Evolutionary conservation across 495 filamentous ascomycete genomes (phyloP).

Genomic region (Schizothecium vesticola): DNA sequence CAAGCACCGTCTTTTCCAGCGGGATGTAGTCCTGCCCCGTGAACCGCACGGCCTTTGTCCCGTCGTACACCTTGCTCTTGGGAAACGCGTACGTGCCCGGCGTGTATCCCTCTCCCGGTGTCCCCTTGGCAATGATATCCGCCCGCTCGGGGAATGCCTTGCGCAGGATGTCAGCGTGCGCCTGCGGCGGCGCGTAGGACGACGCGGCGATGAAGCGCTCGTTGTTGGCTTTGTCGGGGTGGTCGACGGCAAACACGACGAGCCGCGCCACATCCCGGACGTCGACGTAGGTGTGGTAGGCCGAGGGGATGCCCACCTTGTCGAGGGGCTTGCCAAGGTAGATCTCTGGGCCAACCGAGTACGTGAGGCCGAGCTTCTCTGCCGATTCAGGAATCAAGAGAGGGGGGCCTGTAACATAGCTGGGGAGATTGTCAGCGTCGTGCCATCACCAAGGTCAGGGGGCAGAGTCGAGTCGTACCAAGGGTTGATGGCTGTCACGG

Average conservation of each 20-base stretch:
- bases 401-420: conserved; percentile 31
- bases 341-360: conserved; percentile 19
- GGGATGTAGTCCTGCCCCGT: conserved; percentile 34
- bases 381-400: conserved; percentile 16
- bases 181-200: conserved; percentile 28
- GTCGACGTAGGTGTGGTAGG: conserved; percentile 32
- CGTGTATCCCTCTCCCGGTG: conserved; percentile 35
- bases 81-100: conserved; percentile 15
- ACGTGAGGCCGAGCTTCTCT: conserved; percentile 19
- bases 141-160: conserved; percentile 31
- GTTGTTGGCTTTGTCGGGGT: conserved; percentile 28
- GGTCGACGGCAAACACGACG: conserved; percentile 33
- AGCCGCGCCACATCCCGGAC: conserved; percentile 41
- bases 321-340: conserved; percentile 18
- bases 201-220: conserved; percentile 33
- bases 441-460: background rate
- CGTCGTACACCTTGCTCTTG: conserved; percentile 19
- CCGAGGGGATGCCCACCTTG: conserved; percentile 1
- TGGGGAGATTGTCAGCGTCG: background rate
- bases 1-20: conserved; percentile 33
- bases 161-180: conserved; percentile 36
- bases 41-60: conserved; percentile 22
- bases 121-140: conserved; percentile 31
- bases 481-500: conserved; percentile 49
- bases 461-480: background rate